Evolutionary conservation across 306 rosid species (phyloP).

Genomic region (Echinosophora koreensis): DNA sequence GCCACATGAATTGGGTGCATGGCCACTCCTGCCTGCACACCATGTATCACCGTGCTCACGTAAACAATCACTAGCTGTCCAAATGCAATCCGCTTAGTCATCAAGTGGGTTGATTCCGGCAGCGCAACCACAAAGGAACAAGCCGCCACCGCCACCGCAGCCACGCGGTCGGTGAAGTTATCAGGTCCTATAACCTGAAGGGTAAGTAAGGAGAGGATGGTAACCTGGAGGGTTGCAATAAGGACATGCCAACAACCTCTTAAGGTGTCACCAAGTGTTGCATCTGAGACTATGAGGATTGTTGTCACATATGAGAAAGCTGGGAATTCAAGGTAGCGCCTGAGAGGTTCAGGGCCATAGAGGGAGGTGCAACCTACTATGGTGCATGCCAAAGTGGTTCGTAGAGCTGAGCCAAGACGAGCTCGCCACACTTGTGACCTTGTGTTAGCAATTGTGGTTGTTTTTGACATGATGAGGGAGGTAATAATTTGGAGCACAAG

Average conservation of each 20-base stretch:
- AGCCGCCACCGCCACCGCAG: constrained; percentile 52
- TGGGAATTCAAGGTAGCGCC: constrained; percentile 56
- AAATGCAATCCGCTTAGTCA: constrained; percentile 72
- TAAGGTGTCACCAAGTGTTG: constrained; percentile 72
- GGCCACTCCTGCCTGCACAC: constrained; percentile 48
- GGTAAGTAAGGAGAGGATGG: constrained; percentile 49
- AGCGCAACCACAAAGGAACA: constrained; percentile 66
- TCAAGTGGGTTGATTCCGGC: constrained; percentile 66
- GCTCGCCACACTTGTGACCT: constrained; percentile 47
- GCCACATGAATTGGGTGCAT: constrained; percentile 67
- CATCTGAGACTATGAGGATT: constrained; percentile 66
- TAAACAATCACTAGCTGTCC: constrained; percentile 78
- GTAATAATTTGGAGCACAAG: not conserved
- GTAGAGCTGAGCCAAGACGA: constrained; percentile 61
- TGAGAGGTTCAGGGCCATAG: constrained; percentile 59
- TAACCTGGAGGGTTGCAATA: constrained; percentile 56
- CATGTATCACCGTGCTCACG: constrained; percentile 65
- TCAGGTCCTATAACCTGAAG: constrained; percentile 63
- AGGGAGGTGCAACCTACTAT: constrained; percentile 62
- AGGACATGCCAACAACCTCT: constrained; percentile 66
- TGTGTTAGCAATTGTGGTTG: constrained; percentile 41
- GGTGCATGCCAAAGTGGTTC: constrained; percentile 76
- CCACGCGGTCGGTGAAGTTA: constrained; percentile 39
- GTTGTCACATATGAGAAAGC: constrained; percentile 72
- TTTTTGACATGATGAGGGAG: constrained; percentile 36